Evolutionary conservation across 768 basidiomycete genomes (phyloP), one percentile per base, ranked within the genome.

Genomic region (Hypsizygus marmoreus): DNA sequence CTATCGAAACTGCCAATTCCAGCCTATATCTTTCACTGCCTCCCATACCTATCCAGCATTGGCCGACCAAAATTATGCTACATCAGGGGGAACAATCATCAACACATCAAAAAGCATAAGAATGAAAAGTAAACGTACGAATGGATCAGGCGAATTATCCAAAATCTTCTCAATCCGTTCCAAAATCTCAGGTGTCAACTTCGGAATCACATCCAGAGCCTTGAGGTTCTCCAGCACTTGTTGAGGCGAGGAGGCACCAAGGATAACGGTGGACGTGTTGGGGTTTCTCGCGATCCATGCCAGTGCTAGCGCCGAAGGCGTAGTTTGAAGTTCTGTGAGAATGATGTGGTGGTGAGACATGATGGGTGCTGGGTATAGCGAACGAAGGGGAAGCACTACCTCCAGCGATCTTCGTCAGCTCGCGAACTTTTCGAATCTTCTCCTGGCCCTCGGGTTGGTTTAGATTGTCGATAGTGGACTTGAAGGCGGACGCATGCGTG

Each of bases 201-300:
- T 89, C 13, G 82, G 83, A 38, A 89, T 62, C 25, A 90, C 74
- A 43, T 88, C 77, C 45, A 91, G 65, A 4, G 88, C 88, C 61
- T 82, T 78, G 45, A 89, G 60, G 63, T 88, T 87, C 36, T 86
- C 81, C 24, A 74, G 43, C 20, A 88, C 64, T 58, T 88, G 87
- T 50, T 82, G 72, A 2, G 80, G 76, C 45, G 72, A 80, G 8
- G 82, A 73, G 1, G 81, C 85, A 8, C 86, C 86, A 38, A 87
- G 72, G 56, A 88, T 84, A 47, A 86, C 75, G 13, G 79, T 82
- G 36, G 73, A 75, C 3, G 82, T 84, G 62, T 83, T 81, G 7
- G 82, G 78, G 63, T 86, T 83, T 52, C 64, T 72, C 20, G 83
- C 79, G 6, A 84, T 68, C 87, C 88, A 92, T 8, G 90, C 89